Evolutionary conservation across 805 yeast genomes (phyloP).

Genomic region (Clavispora asparagi): DNA sequence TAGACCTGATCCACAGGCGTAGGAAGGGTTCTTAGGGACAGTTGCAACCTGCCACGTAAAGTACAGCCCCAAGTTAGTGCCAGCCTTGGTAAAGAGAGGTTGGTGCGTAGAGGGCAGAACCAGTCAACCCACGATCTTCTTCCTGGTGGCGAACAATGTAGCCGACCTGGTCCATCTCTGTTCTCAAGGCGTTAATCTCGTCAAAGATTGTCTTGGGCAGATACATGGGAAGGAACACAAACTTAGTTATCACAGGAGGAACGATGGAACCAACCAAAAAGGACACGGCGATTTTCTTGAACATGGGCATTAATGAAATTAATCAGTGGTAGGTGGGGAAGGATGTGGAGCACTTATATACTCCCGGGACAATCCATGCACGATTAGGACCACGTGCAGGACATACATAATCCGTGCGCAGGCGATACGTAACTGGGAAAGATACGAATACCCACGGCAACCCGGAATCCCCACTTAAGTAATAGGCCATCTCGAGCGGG

Average conservation of each 20-base stretch:
- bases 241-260: conserved; percentile 27
- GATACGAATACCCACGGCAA: neutral
- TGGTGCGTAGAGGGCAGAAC: conserved; percentile 26
- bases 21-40: neutral
- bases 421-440: neutral
- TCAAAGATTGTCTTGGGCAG: conserved; percentile 19
- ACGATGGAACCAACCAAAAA: conserved; percentile 24
- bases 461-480: neutral
- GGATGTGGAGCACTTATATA: neutral
- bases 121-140: conserved; percentile 23
- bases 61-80: conserved; percentile 1
- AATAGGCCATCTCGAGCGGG: no score
- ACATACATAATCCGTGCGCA: neutral
- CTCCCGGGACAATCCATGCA: neutral
- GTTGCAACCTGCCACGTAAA: no score
- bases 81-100: conserved; percentile 19
- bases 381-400: neutral
- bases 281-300: neutral
- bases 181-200: conserved; percentile 26
- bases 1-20: neutral
- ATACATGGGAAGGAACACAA: conserved; percentile 20
- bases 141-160: conserved; percentile 31
- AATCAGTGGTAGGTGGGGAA: neutral
- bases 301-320: neutral
- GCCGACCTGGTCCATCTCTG: conserved; percentile 29